phyloP scores from a whole-genome alignment of 2,329 filamentous ascomycete genomes.

The Podosphaera xanthii region DNA sequence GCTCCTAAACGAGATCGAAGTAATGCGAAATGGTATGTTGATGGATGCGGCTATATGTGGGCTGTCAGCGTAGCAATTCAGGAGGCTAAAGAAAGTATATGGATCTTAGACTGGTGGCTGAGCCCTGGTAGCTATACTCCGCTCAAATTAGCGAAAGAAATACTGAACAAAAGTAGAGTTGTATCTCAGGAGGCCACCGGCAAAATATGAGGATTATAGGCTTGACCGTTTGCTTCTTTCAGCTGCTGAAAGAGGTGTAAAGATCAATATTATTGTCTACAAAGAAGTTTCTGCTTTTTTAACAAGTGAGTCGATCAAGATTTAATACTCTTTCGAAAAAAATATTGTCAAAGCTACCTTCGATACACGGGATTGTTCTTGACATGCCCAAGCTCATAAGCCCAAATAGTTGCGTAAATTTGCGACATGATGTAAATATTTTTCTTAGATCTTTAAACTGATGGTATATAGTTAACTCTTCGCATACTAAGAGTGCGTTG shows the following conservation, averaged over 20 bases:
- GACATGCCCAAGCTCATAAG: no score
- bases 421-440: no score
- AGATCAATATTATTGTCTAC: conserved; percentile 72
- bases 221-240: conserved; percentile 63
- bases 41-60: conserved; percentile 67
- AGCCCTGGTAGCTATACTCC: conserved; percentile 27
- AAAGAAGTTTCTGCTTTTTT: conserved; percentile 72
- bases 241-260: conserved; percentile 64
- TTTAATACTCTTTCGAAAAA: background rate
- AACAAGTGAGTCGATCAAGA: conserved; percentile 38
- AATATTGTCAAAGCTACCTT: background rate
- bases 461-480: conserved; percentile 3
- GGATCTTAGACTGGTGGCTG: conserved; percentile 81
- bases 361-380: no score
- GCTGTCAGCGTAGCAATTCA: conserved; percentile 63
- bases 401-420: no score
- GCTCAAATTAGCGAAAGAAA: background rate
- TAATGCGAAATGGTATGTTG: conserved; percentile 68
- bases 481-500: conserved; percentile 60
- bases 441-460: background rate
- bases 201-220: conserved; percentile 61
- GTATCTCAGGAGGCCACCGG: conserved; percentile 63
- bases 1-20: conserved; percentile 49
- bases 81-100: conserved; percentile 48
- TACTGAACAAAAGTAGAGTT: conserved; percentile 29